phyloP scores from a whole-genome alignment of 495 filamentous ascomycete genomes.

The Neurospora sp. region DNA sequence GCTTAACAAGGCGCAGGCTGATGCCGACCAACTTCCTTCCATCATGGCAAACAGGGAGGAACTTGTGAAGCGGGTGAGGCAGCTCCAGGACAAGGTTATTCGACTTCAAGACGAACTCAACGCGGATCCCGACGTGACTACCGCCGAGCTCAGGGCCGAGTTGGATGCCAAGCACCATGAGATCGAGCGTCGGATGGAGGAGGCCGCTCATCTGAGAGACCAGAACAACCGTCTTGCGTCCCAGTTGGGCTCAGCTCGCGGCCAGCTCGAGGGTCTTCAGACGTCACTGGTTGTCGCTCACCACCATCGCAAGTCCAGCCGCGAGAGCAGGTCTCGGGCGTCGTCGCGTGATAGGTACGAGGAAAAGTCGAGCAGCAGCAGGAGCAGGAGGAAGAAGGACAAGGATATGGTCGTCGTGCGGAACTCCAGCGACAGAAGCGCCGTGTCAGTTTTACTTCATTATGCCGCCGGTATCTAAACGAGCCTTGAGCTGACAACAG shows the following conservation, averaged over 20 bases:
- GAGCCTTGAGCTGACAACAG: neutral
- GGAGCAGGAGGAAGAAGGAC: slow-evolving; percentile 15
- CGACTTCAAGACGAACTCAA: slow-evolving; percentile 16
- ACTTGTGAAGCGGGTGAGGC: slow-evolving; percentile 13
- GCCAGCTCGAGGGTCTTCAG: slow-evolving; percentile 14
- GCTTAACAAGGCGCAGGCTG: slow-evolving; percentile 13
- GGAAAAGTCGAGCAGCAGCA: slow-evolving; percentile 10
- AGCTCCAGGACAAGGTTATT: slow-evolving; percentile 17
- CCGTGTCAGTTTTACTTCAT: slow-evolving; percentile 26
- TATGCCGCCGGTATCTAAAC: slow-evolving; percentile 18
- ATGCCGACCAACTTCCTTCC: slow-evolving; percentile 22
- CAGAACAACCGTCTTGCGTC: slow-evolving; percentile 15
- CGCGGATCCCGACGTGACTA: slow-evolving; percentile 14
- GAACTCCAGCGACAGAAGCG: slow-evolving; percentile 22
- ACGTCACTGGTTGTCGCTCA: slow-evolving; percentile 13
- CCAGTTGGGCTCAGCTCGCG: slow-evolving; percentile 15
- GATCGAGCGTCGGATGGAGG: slow-evolving; percentile 16
- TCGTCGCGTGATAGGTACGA: slow-evolving; percentile 23
- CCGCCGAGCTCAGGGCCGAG: slow-evolving; percentile 16
- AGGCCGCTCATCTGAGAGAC: slow-evolving; percentile 17
- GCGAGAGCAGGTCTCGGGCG: slow-evolving; percentile 17
- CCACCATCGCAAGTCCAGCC: slow-evolving; percentile 12
- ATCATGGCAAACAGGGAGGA: slow-evolving; percentile 23
- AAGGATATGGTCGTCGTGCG: slow-evolving; percentile 25
- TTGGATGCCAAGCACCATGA: slow-evolving; percentile 19